phyloP scores from a whole-genome alignment of 768 basidiomycete species.

The Lactarius akahatsu region DNA sequence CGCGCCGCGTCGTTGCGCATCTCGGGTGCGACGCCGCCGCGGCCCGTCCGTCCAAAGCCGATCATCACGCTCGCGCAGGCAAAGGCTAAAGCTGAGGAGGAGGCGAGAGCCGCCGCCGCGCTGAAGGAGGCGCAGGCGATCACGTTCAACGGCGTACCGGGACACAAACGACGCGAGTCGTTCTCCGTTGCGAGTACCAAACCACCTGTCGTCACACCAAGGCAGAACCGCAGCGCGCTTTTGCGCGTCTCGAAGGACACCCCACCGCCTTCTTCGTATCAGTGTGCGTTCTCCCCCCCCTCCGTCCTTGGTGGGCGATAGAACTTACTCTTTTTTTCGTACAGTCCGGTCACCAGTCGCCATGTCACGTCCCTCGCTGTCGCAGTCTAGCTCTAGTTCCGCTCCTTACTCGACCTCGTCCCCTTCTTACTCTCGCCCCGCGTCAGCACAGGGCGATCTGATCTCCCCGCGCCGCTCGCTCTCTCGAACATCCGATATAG shows the following conservation, averaged over 20 bases:
- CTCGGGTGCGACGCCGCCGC: constrained; percentile 49
- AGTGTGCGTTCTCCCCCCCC: constrained; percentile 21
- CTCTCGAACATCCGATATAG: constrained; percentile 51
- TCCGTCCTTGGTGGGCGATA: background rate
- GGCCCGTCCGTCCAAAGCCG: constrained; percentile 27
- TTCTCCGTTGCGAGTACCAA: constrained; percentile 62
- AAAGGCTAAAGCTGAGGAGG: constrained; percentile 35
- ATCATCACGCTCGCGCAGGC: constrained; percentile 18
- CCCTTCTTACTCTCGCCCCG: constrained; percentile 10
- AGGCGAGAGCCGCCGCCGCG: constrained; percentile 32
- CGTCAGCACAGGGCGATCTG: constrained; percentile 18
- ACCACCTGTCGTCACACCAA: constrained; percentile 45
- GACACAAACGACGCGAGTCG: constrained; percentile 77
- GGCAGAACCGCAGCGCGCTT: constrained; percentile 45
- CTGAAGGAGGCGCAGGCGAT: constrained; percentile 36
- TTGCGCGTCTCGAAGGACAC: constrained; percentile 44
- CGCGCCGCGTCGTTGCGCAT: constrained; percentile 70
- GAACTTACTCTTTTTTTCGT: background rate
- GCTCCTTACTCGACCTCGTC: background rate
- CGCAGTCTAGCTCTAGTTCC: constrained; percentile 13
- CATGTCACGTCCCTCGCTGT: constrained; percentile 19
- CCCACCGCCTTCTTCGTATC: constrained; percentile 37
- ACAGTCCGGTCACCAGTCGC: constrained; percentile 20
- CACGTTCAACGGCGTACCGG: constrained; percentile 78
- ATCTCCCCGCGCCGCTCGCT: constrained; percentile 18